Evolutionary conservation across 495 filamentous ascomycete species (phyloP).

Genomic region (Tuber brumale): DNA sequence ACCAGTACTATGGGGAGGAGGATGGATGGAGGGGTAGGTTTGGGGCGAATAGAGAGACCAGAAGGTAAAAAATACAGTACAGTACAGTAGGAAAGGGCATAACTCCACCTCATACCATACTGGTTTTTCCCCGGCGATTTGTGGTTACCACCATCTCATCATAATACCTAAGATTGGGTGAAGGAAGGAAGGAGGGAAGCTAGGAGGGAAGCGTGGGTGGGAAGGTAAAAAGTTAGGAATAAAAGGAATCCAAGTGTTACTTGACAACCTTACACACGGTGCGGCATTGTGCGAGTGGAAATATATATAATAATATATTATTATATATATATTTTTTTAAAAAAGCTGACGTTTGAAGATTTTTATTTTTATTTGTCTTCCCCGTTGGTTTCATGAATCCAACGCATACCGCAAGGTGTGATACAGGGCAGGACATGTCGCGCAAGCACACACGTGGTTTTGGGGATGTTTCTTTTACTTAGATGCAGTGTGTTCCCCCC

Average conservation of each 20-base stretch:
- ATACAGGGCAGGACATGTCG: not conserved
- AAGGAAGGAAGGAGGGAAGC: not conserved
- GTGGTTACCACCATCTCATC: not conserved
- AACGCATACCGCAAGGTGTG: not conserved
- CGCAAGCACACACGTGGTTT: not conserved
- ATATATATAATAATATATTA: not conserved
- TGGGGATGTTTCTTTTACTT: not conserved
- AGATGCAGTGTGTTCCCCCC: not conserved
- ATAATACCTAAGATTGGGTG: not conserved
- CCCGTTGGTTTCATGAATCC: not conserved
- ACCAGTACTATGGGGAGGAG: not conserved
- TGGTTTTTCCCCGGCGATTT: not conserved
- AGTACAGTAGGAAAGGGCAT: not conserved
- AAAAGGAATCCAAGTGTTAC: not conserved
- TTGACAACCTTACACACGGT: not conserved
- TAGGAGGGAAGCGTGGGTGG: not conserved
- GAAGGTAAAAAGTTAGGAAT: not conserved
- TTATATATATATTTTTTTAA: not conserved
- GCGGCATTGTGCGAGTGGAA: not conserved
- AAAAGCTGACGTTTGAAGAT: not conserved
- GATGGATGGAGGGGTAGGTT: not conserved
- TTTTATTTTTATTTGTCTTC: not conserved
- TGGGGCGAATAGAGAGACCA: not conserved
- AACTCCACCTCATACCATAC: not conserved
- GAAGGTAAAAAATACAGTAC: not conserved